These are phyloP conservation scores for Kodamaea kaohsiungensis DNA, from an alignment of 805 yeast species.

Conservation along the genomic window DNA sequence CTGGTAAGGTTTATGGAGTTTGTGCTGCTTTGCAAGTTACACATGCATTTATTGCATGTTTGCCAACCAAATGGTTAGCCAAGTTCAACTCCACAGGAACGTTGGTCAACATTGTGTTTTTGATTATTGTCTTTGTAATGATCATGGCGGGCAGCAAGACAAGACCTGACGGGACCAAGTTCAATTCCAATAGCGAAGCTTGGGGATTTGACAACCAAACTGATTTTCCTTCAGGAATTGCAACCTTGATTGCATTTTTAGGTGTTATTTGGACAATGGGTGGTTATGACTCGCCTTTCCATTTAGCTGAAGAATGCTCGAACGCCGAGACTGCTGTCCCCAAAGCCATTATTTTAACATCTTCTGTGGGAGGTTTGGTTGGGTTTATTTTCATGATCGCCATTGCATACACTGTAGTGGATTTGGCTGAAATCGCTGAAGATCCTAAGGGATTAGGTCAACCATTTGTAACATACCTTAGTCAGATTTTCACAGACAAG, in stretches of 20 bases:
- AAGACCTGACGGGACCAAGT: conserved; percentile 38
- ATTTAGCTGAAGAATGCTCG: conserved; percentile 69
- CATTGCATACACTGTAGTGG: conserved; percentile 60
- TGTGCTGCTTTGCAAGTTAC: conserved; percentile 51
- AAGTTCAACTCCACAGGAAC: conserved; percentile 53
- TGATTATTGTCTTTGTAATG: conserved; percentile 53
- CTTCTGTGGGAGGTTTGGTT: conserved; percentile 53
- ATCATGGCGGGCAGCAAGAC: conserved; percentile 31
- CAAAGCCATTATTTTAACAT: conserved; percentile 61
- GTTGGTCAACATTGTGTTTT: conserved; percentile 47
- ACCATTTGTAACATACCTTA: conserved; percentile 57
- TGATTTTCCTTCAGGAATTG: conserved; percentile 64
- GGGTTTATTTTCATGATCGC: conserved; percentile 62
- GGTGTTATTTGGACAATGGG: conserved; percentile 73
- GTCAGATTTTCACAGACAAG: conserved; percentile 47
- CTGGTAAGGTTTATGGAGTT: conserved; percentile 53
- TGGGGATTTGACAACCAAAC: conserved; percentile 61
- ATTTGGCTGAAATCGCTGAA: conserved; percentile 45
- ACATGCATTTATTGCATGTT: conserved; percentile 50
- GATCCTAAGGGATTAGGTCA: conserved; percentile 56
- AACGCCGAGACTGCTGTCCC: conserved; percentile 68
- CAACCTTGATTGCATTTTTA: conserved; percentile 55
- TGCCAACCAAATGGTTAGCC: conserved; percentile 58
- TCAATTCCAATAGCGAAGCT: conserved; percentile 49
- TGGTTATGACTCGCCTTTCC: conserved; percentile 76